Conservation (phyloP, 805 yeast species). For the Ogataea angusta region DNA sequence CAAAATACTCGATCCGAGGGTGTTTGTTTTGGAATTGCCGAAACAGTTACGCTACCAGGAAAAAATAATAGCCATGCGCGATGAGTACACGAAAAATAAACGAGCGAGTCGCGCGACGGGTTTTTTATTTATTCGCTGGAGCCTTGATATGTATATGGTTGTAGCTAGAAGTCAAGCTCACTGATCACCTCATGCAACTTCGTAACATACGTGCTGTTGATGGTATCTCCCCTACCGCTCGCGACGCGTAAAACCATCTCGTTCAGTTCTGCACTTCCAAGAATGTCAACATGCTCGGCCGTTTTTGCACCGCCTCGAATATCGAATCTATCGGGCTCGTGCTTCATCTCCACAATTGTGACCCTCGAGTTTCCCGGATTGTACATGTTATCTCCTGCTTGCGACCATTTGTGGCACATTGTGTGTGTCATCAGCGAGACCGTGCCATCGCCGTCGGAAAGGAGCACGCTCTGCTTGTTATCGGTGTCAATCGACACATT, state of each 20-base stretch:
- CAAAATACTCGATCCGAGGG: constrained; percentile 17
- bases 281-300: constrained; percentile 95
- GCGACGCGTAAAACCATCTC: constrained; percentile 82
- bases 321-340: constrained; percentile 91
- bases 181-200: constrained; percentile 60
- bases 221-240: constrained; percentile 69
- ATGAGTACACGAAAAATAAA: constrained; percentile 5
- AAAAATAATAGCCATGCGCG: constrained; percentile 8
- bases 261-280: constrained; percentile 90
- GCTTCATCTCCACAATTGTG: constrained; percentile 83
- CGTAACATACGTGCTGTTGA: constrained; percentile 58
- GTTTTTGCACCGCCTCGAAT: constrained; percentile 96
- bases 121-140: neutral
- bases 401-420: constrained; percentile 65
- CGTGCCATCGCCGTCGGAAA: constrained; percentile 97
- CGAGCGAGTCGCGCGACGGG: constrained; percentile 9
- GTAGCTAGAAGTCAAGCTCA: constrained; percentile 42
- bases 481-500: constrained; percentile 71
- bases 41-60: constrained; percentile 4
- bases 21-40: constrained; percentile 19
- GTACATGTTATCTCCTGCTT: constrained; percentile 47
- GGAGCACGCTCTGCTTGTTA: constrained; percentile 60
- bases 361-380: constrained; percentile 79
- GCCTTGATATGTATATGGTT: neutral
- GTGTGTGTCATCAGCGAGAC: constrained; percentile 82